phyloP scores from a whole-genome alignment of 768 basidiomycete genomes.

The Holtermannia corniformis region DNA sequence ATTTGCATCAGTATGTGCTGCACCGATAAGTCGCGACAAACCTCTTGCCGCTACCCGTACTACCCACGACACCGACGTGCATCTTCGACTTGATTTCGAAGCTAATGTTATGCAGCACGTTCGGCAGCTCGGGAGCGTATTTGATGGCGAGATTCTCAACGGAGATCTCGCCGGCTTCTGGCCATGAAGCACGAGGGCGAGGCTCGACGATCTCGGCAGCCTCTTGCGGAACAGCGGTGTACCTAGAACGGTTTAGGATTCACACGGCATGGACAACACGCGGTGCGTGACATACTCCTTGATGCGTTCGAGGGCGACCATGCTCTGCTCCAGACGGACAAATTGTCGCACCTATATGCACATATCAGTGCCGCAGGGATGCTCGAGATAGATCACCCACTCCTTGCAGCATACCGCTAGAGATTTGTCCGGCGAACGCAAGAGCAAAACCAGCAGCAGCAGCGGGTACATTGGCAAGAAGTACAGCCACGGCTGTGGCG shows the following conservation, averaged over 20 bases:
- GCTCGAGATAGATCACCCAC: conserved; percentile 49
- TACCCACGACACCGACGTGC: conserved; percentile 53
- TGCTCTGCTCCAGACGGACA: conserved; percentile 80
- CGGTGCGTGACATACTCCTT: conserved; percentile 64
- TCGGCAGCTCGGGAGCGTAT: conserved; percentile 68
- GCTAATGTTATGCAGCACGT: conserved; percentile 69
- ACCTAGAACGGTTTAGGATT: too few species aligned
- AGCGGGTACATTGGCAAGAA: conserved; percentile 63
- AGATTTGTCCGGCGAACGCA: conserved; percentile 70
- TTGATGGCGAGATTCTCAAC: conserved; percentile 67
- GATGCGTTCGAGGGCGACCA: conserved; percentile 75
- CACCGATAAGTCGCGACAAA: conserved; percentile 55
- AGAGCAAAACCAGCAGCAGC: conserved; percentile 78
- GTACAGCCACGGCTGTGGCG: conserved; percentile 57
- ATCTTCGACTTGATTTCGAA: conserved; percentile 66
- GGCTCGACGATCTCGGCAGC: conserved; percentile 77
- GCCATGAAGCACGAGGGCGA: conserved; percentile 72
- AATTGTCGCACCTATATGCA: conserved; percentile 30
- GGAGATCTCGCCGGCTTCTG: conserved; percentile 51
- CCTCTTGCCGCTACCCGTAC: conserved; percentile 37
- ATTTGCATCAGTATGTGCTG: conserved; percentile 43
- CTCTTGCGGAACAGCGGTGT: conserved; percentile 64
- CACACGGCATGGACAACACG: too few species aligned
- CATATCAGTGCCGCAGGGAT: too few species aligned
- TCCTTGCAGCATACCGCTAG: conserved; percentile 52